These are phyloP conservation scores for Pterulicium gracile DNA, from an alignment of 1,284 basidiomycete species.

Conservation along the genomic window DNA sequence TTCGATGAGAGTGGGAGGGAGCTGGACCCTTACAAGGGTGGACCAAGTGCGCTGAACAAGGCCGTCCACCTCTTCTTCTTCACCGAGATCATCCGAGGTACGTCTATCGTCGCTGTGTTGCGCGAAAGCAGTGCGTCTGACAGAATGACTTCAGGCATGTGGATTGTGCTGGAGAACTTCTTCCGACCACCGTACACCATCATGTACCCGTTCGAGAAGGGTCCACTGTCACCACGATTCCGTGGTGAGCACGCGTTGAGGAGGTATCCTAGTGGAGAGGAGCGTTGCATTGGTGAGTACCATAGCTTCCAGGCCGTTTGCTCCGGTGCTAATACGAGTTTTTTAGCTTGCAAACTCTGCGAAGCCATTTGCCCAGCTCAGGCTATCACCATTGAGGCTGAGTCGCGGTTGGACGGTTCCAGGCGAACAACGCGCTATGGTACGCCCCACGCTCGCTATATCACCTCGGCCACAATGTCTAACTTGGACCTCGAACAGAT, in stretches of 20 bases:
- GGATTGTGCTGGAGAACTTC: conserved; percentile 98
- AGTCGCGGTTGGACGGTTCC: conserved; percentile 91
- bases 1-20: conserved; percentile 38
- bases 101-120: conserved; percentile 13
- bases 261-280: conserved; percentile 96
- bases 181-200: conserved; percentile 98
- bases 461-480: not conserved
- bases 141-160: conserved; percentile 66
- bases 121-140: conserved; percentile 6
- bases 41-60: conserved; percentile 89
- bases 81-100: conserved; percentile 94
- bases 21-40: conserved; percentile 59
- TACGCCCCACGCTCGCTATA: conserved; percentile 18
- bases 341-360: conserved; percentile 92
- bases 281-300: conserved; percentile 88
- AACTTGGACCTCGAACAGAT: conserved; percentile 37
- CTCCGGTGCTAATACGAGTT: conserved; percentile 7
- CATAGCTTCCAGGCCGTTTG: conserved; percentile 4
- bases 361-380: conserved; percentile 99
- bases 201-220: conserved; percentile 98
- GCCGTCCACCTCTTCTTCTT: conserved; percentile 97
- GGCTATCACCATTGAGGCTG: conserved; percentile 98
- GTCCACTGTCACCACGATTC: conserved; percentile 95
- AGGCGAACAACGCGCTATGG: conserved; percentile 97
- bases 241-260: conserved; percentile 98